A percentile compares a stretch with the other conserved stretches of the same genome.
These are phyloP conservation scores for Trichoderma erinaceum DNA, from an alignment of 495 filamentous ascomycete genomes.

Conservation along the genomic window DNA sequence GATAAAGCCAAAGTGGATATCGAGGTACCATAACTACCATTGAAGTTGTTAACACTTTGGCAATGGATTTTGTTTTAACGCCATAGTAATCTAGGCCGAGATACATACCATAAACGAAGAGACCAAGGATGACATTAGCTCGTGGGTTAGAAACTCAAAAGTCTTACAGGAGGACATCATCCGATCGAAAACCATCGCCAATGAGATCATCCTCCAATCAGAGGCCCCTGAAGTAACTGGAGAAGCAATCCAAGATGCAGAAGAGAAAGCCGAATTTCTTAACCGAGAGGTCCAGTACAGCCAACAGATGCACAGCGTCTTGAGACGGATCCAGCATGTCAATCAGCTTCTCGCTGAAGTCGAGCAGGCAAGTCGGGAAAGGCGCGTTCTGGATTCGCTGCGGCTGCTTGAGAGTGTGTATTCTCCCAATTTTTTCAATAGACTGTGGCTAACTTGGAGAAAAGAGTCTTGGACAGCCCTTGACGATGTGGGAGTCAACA, in stretches of 20 bases:
- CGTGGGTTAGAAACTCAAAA: conserved; percentile 78
- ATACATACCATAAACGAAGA: conserved; percentile 67
- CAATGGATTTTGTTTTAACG: conserved; percentile 5
- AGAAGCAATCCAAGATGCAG: conserved; percentile 56
- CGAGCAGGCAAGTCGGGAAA: conserved; percentile 42
- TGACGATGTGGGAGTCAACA: conserved; percentile 38
- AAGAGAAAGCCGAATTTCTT: conserved; percentile 63
- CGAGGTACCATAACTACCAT: conserved; percentile 46
- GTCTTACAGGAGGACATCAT: conserved; percentile 78
- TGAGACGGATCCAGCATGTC: conserved; percentile 54
- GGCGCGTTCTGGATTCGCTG: conserved; percentile 45
- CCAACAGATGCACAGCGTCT: conserved; percentile 53
- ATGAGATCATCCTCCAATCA: conserved; percentile 66
- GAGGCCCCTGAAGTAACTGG: conserved; percentile 56
- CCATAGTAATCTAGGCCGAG: conserved; percentile 45
- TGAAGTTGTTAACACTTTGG: neutral
- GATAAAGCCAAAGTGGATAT: conserved; percentile 58
- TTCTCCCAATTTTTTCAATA: conserved; percentile 1
- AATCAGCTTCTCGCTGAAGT: conserved; percentile 47
- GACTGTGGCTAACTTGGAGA: conserved; percentile 1
- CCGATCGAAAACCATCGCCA: conserved; percentile 61
- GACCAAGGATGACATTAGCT: conserved; percentile 68
- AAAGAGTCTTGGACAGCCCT: conserved; percentile 43
- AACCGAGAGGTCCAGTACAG: conserved; percentile 73
- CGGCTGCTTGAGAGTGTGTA: conserved; percentile 42